Evolutionary conservation across 306 rosid genomes (phyloP).

Genomic region (Parietaria judaica): DNA sequence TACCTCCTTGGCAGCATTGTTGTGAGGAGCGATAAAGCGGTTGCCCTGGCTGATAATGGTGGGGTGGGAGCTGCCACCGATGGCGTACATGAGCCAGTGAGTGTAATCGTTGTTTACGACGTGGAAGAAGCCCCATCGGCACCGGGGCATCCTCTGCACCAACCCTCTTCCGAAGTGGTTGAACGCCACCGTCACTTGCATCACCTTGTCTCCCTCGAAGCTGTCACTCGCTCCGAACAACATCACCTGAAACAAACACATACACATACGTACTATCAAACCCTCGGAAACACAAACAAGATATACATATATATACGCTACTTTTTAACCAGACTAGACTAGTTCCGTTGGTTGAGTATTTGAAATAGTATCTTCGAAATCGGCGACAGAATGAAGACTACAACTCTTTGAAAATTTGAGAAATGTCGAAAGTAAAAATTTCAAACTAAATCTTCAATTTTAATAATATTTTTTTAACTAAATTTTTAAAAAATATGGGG

Average conservation of each 20-base stretch:
- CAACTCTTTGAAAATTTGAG: too few species aligned
- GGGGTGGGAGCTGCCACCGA: constrained; percentile 70
- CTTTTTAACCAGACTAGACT: too few species aligned
- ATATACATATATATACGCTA: too few species aligned
- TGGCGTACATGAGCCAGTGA: constrained; percentile 83
- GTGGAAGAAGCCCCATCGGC: constrained; percentile 62
- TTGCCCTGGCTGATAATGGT: constrained; percentile 82
- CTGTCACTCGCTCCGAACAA: constrained; percentile 49
- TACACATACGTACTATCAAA: not conserved
- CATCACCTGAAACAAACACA: constrained; percentile 39
- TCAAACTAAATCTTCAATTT: too few species aligned
- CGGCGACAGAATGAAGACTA: too few species aligned
- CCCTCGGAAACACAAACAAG: too few species aligned
- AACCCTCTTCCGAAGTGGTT: constrained; percentile 65
- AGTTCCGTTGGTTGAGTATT: too few species aligned
- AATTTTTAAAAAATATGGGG: too few species aligned
- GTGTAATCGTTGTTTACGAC: constrained; percentile 79
- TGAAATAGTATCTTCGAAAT: too few species aligned
- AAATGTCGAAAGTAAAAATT: too few species aligned
- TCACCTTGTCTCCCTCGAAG: constrained; percentile 27
- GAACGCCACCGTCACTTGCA: constrained; percentile 61
- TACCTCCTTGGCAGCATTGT: constrained; percentile 35
- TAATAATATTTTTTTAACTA: too few species aligned
- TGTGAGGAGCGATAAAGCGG: constrained; percentile 59
- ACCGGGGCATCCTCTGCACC: constrained; percentile 66